Evolutionary conservation across 2,329 filamentous ascomycete genomes (phyloP).

Genomic region (Nakataea oryzae): DNA sequence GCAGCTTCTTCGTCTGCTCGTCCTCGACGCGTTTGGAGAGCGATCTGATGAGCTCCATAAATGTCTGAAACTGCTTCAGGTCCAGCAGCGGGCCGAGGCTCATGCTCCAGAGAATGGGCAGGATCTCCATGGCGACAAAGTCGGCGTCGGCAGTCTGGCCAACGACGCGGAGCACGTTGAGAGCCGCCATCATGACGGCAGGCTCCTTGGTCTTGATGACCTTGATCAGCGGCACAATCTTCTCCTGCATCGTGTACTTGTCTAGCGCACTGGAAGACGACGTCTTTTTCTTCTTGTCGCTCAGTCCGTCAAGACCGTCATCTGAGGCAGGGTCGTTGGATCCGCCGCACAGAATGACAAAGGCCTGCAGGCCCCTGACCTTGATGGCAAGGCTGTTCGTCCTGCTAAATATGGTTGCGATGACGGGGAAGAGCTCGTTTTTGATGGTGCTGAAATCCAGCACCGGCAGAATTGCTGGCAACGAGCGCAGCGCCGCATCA

Average conservation of each 20-base stretch:
- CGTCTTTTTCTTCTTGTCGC: conserved; percentile 46
- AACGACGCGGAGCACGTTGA: conserved; percentile 76
- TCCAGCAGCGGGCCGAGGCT: conserved; percentile 82
- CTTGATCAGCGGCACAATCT: conserved; percentile 81
- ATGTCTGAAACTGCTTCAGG: conserved; percentile 76
- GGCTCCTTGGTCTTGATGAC: conserved; percentile 97
- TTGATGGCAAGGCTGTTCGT: conserved; percentile 94
- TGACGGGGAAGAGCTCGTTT: conserved; percentile 88
- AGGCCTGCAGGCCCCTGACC: conserved; percentile 80
- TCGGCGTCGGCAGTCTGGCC: conserved; percentile 76
- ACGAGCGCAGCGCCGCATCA: conserved; percentile 69
- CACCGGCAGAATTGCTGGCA: conserved; percentile 73
- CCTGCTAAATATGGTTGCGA: conserved; percentile 81
- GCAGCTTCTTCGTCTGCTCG: conserved; percentile 80
- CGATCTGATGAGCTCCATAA: conserved; percentile 79
- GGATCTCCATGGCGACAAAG: conserved; percentile 81
- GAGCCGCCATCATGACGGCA: conserved; percentile 88
- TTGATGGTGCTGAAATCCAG: conserved; percentile 96
- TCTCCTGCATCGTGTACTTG: conserved; percentile 98
- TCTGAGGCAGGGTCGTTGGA: conserved; percentile 38
- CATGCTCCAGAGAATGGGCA: conserved; percentile 88
- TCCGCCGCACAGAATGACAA: conserved; percentile 82
- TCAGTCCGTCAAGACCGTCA: conserved; percentile 69
- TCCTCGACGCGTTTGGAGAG: conserved; percentile 74
- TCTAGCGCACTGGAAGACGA: conserved; percentile 73